These are phyloP conservation scores for Fraxinus velutina DNA, from an alignment of 305 asterid genomes.

Conservation along the genomic window DNA sequence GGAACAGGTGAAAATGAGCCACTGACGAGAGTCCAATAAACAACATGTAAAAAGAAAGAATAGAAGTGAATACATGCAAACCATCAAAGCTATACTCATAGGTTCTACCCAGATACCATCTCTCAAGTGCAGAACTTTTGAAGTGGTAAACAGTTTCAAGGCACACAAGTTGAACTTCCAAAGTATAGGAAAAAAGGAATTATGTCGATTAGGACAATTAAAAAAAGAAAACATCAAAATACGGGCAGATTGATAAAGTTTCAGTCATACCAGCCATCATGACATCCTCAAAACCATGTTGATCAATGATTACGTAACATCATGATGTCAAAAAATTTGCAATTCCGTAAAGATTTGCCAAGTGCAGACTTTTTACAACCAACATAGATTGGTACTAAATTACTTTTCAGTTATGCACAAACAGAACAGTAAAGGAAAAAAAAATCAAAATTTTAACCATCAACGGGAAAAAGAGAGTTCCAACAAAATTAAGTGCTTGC, in stretches of 20 bases:
- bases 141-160: slow-evolving; percentile 1
- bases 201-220: neutral
- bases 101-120: neutral
- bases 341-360: neutral
- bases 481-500: neutral
- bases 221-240: neutral
- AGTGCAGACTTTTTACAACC: neutral
- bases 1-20: slow-evolving; percentile 21
- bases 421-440: neutral
- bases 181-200: neutral
- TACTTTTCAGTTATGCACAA: neutral
- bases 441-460: neutral
- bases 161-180: slow-evolving; percentile 3
- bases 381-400: neutral
- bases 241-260: neutral
- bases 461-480: neutral
- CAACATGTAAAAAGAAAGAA: slow-evolving; percentile 6
- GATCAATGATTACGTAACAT: neutral
- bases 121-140: neutral
- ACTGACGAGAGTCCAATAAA: slow-evolving; percentile 17
- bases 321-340: neutral
- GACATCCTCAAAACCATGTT: neutral
- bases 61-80: neutral
- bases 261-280: neutral
- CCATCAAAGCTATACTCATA: neutral